Conservation (phyloP, 163 green algal species). For the Trebouxia gelatinosa region DNA sequence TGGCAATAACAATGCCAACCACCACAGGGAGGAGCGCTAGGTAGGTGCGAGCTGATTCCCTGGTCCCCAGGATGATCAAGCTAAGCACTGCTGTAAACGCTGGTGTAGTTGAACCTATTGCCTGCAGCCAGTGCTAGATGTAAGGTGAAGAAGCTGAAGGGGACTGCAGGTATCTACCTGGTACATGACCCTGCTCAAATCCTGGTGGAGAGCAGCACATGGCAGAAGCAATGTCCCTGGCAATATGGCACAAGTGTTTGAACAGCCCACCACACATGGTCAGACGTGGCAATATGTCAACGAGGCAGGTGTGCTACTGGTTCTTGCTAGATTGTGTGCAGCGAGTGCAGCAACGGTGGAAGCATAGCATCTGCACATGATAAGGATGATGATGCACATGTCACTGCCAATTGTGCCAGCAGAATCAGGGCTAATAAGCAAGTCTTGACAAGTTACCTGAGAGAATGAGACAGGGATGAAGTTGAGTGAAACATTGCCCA, state of each 20-base stretch:
- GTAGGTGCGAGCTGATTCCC: slow-evolving; percentile 58
- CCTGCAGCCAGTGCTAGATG: too few relatives aligned
- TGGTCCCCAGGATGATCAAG: slow-evolving; percentile 60
- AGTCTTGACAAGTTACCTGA: slow-evolving; percentile 44
- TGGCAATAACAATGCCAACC: slow-evolving; percentile 86
- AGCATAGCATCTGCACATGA: too few relatives aligned
- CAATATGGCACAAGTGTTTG: not conserved
- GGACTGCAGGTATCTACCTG: too few relatives aligned
- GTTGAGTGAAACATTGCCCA: slow-evolving; percentile 86
- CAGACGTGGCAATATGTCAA: not conserved
- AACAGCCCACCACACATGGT: not conserved
- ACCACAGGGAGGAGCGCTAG: slow-evolving; percentile 83
- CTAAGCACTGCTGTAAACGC: slow-evolving; percentile 88
- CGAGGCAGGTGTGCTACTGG: not conserved
- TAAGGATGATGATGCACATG: too few relatives aligned
- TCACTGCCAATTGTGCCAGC: too few relatives aligned
- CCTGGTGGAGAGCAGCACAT: not conserved
- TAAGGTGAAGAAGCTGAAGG: too few relatives aligned
- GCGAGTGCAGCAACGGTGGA: not conserved
- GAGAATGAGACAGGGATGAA: slow-evolving; percentile 96
- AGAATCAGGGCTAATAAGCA: not conserved
- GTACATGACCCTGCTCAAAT: too few relatives aligned
- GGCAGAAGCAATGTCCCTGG: not conserved
- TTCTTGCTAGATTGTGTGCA: not conserved
- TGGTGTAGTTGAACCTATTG: slow-evolving; percentile 90